These are phyloP conservation scores for Ampelocalamus luodianensis DNA, from an alignment of 176 grass and related monocot genomes.

Conservation along the genomic window DNA sequence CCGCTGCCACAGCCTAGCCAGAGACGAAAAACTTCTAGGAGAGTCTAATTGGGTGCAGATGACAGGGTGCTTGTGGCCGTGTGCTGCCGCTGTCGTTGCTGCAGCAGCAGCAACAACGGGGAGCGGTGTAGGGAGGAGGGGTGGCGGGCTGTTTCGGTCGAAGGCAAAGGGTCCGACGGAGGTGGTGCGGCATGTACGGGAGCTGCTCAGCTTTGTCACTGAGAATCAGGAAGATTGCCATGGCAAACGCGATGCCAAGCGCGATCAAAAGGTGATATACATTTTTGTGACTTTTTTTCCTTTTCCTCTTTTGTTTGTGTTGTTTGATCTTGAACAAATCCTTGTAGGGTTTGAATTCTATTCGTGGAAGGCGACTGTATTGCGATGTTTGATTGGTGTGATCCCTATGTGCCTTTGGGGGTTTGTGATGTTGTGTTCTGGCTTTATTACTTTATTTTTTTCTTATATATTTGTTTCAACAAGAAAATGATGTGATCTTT, in stretches of 20 bases:
- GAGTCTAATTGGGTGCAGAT: background rate
- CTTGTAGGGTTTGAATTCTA: background rate
- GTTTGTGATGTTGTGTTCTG: background rate
- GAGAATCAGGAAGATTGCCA: background rate
- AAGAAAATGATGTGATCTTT: background rate
- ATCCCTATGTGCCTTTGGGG: background rate
- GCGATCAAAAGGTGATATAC: background rate
- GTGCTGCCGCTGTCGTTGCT: background rate
- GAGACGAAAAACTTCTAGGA: no score
- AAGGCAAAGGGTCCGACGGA: constrained; percentile 13
- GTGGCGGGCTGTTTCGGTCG: constrained; percentile 12
- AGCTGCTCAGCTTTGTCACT: background rate
- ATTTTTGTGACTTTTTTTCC: background rate
- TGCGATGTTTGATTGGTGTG: background rate
- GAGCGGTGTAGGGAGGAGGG: background rate
- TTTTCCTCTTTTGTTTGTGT: background rate
- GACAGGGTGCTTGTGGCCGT: constrained; percentile 6
- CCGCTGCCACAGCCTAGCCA: background rate
- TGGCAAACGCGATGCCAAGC: background rate
- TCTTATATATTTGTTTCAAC: background rate
- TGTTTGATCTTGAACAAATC: background rate
- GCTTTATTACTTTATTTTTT: no score
- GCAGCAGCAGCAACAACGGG: background rate
- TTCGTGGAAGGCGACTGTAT: background rate
- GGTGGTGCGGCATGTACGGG: constrained; percentile 5